Conservation (phyloP, 2,329 filamentous ascomycete genomes). For the Emmonsia crescens region DNA sequence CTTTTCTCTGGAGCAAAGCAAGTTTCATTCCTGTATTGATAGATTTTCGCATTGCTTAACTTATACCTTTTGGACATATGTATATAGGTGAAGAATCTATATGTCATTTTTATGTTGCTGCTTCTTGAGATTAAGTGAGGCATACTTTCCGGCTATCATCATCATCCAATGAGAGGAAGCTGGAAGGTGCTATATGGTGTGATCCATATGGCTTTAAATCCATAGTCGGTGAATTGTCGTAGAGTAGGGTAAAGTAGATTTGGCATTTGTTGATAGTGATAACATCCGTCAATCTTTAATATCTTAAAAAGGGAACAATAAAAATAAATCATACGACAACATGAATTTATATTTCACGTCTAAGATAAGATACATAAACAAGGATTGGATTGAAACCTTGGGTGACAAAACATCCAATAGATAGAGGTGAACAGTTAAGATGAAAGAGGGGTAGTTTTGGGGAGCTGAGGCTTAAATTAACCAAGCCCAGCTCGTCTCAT, state of each 20-base stretch:
- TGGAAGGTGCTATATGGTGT: neutral
- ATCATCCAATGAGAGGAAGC: neutral
- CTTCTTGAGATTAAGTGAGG: neutral
- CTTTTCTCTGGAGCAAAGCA: neutral
- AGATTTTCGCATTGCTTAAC: neutral
- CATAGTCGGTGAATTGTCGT: neutral
- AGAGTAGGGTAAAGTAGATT: neutral
- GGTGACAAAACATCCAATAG: neutral
- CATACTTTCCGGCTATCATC: no score
- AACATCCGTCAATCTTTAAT: neutral
- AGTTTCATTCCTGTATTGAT: conserved; percentile 1
- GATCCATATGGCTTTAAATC: neutral
- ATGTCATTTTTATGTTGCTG: neutral
- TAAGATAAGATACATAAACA: neutral
- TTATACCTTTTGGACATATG: neutral
- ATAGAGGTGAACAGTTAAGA: neutral
- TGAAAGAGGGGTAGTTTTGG: no score
- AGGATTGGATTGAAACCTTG: neutral
- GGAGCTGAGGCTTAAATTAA: neutral
- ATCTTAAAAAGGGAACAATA: neutral
- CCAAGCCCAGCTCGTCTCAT: neutral
- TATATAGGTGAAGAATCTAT: neutral
- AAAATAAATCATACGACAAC: neutral
- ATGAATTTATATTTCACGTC: neutral
- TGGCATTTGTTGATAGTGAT: neutral